Conservation (phyloP, 2,329 filamentous ascomycete genomes). For the Blumeriella jaapii region DNA sequence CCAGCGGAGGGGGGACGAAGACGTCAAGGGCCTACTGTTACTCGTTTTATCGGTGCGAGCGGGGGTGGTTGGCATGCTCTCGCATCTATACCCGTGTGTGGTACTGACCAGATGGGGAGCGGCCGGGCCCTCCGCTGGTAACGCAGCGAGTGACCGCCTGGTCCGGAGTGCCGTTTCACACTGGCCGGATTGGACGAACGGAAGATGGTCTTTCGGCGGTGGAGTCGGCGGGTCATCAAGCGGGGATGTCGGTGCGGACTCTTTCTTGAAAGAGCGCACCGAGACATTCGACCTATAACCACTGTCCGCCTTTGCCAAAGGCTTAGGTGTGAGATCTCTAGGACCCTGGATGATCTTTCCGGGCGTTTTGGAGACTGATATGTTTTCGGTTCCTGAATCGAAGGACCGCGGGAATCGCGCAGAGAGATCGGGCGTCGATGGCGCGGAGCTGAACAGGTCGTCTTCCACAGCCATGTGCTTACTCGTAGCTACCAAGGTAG, state of each 20-base stretch:
- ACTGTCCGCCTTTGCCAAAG: slow-evolving; percentile 46
- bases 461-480: slow-evolving; percentile 39
- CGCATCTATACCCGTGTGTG: no score
- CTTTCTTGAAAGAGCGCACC: slow-evolving; percentile 37
- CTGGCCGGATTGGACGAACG: no score
- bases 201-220: slow-evolving; percentile 13
- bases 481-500: slow-evolving; percentile 34
- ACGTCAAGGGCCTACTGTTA: no score
- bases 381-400: slow-evolving; percentile 19
- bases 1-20: no score
- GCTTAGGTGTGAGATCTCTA: slow-evolving; percentile 22
- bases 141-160: no score
- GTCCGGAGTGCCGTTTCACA: no score
- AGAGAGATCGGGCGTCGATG: slow-evolving; percentile 12
- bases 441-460: slow-evolving; percentile 31
- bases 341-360: slow-evolving; percentile 9
- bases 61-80: no score
- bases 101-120: no score
- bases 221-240: slow-evolving; percentile 13
- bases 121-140: no score
- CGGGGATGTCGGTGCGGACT: slow-evolving; percentile 8
- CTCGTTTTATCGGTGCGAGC: no score
- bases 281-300: slow-evolving; percentile 51
- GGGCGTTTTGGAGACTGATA: slow-evolving; percentile 1
- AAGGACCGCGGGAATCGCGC: slow-evolving; percentile 12